Base-by-base conservation (phyloP, 116 monocot genomes). In the Posidonia oceanica region DNA sequence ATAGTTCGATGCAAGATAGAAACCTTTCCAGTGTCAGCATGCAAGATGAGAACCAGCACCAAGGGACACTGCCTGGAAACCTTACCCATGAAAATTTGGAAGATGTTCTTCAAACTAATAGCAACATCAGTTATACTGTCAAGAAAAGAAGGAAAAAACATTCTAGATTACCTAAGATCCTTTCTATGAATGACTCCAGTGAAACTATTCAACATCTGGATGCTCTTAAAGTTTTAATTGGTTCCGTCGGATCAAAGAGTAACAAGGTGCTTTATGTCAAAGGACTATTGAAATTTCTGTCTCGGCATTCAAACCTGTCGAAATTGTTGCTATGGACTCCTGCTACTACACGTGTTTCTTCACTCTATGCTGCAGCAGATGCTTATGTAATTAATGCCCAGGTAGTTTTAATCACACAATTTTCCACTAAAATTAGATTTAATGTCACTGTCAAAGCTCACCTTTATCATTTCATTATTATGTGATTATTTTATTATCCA, bases 241-340 rank as follows among this genome's bases (percentile, higher is more conserved):
- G 96, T 52, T 96, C 96, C 4, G 56, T 96, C 80, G 96, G 96
- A 80, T 96, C 91, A 62, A 96, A 96, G 80, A 96, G 96, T 78
- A 96, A 96, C 59, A 96, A 91, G 69, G 74, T 81, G 11, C 83
- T 68, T 52, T 96, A 96, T 63, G 22, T 96, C 14, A 91, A 85
- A 76, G 63, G 40, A 56, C 89, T 96, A 15, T 63, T 91, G 12
- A 66, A 70, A 73, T 89, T 85, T 74, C 22, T 96, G 44, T 85
- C 96, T 78, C 86, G 75, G 61, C 80, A 96, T 80, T 69, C 83
- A 62, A 80, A 81, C 81, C 69, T 87, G 78, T 78, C 87, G 22
- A 83, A 85, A 55, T 51, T 73, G 60, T 77, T 96, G 39, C 67
- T 91, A 39, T 96, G 96, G 96, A 96, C 96, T 72, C 89, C 81